Percentiles rank a stretch among this genome's conserved stretches.
Evolutionary conservation across 306 rosid species (phyloP).

Genomic region (Dryas octopetala): DNA sequence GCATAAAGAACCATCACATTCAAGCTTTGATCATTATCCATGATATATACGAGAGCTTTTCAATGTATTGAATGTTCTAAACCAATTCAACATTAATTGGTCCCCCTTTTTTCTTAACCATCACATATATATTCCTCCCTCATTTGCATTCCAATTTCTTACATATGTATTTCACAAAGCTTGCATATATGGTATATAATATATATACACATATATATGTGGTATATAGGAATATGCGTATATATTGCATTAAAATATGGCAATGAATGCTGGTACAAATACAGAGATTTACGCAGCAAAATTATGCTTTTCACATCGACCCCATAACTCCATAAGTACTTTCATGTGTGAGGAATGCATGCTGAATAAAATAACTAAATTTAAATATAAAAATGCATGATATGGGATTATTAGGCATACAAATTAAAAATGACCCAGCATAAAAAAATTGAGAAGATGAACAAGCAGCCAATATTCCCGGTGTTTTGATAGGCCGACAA

Average conservation of each 20-base stretch:
- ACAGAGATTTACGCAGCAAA: slow-evolving; percentile 33
- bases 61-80: neutral
- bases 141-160: neutral
- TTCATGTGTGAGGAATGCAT: slow-evolving; percentile 15
- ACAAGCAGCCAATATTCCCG: slow-evolving; percentile 77
- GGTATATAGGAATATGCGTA: neutral
- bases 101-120: neutral
- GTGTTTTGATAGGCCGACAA: slow-evolving; percentile 74
- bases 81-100: neutral
- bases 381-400: neutral
- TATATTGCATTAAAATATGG: neutral
- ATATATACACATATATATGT: neutral
- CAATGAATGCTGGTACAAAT: neutral
- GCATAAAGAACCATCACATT: slow-evolving; percentile 3
- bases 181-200: neutral
- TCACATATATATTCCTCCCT: no score
- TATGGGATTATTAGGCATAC: slow-evolving; percentile 12
- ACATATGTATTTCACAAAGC: neutral
- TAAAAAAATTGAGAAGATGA: neutral
- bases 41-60: neutral
- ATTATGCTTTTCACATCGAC: slow-evolving; percentile 28
- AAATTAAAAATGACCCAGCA: neutral
- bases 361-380: neutral
- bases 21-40: slow-evolving; percentile 10
- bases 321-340: neutral